These are phyloP conservation scores for Puccinia horiana DNA, from an alignment of 1,284 basidiomycete genomes.

Conservation along the genomic window DNA sequence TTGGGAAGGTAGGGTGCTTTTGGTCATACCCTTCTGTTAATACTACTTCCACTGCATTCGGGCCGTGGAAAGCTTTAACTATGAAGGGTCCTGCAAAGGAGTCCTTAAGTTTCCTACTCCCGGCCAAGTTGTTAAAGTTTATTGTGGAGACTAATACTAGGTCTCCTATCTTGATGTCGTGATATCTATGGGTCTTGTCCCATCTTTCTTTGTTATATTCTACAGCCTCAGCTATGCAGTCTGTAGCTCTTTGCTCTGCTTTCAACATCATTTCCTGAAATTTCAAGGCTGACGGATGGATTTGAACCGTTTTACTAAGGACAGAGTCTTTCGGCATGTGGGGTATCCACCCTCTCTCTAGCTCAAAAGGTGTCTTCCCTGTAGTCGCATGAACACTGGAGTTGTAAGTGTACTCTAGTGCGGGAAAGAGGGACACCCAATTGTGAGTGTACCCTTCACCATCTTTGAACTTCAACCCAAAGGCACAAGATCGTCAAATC, in stretches of 20 bases:
- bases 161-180: slow-evolving; percentile 13
- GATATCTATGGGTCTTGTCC: not conserved
- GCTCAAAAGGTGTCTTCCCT: not conserved
- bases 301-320: not conserved
- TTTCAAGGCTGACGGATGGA: not conserved
- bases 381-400: not conserved
- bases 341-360: too few species aligned
- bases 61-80: not conserved
- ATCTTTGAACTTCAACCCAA: too few species aligned
- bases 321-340: not conserved
- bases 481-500: too few species aligned
- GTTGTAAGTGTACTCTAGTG: slow-evolving; percentile 5
- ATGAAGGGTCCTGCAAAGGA: slow-evolving; percentile 33
- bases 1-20: slow-evolving; percentile 5
- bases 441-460: not conserved
- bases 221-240: not conserved
- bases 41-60: slow-evolving; percentile 3
- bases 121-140: slow-evolving; percentile 10
- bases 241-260: not conserved
- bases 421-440: not conserved
- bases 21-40: not conserved
- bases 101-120: slow-evolving; percentile 5
- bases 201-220: not conserved
- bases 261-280: slow-evolving; percentile 3
- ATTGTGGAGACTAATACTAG: slow-evolving; percentile 11